phyloP scores from a whole-genome alignment of 106 monocot genomes.

The Acorus gramineus region DNA sequence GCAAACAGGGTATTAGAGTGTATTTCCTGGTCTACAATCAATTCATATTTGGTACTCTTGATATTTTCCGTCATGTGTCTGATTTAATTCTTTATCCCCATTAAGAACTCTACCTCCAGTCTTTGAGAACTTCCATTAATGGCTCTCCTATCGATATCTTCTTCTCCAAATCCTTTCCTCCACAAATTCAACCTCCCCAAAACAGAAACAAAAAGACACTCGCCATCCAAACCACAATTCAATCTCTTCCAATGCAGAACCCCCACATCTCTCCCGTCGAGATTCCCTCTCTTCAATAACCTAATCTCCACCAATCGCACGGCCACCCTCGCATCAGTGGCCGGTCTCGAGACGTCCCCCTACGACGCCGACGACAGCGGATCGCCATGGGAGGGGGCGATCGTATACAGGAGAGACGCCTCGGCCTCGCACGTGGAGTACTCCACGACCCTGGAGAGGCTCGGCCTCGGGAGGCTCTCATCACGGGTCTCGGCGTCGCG shows the following conservation, averaged over 20 bases:
- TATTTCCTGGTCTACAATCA: too few species aligned
- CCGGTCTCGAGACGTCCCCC: slow-evolving; percentile 12
- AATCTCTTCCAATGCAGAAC: background rate
- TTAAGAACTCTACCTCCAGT: background rate
- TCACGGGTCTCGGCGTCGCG: slow-evolving; percentile 38
- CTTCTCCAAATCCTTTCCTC: background rate
- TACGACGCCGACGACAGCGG: slow-evolving; percentile 10
- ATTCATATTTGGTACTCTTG: too few species aligned
- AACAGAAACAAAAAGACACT: too few species aligned
- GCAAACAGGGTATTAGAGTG: too few species aligned
- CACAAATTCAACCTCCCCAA: too few species aligned
- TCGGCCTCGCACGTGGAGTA: slow-evolving; percentile 69
- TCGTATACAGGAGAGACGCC: slow-evolving; percentile 77
- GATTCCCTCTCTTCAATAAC: background rate
- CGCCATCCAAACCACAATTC: background rate
- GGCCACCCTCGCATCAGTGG: slow-evolving; percentile 1
- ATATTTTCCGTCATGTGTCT: too few species aligned
- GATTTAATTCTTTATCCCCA: background rate
- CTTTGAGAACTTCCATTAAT: background rate
- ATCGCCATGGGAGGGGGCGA: slow-evolving; percentile 90
- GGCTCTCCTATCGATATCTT: slow-evolving; percentile 6
- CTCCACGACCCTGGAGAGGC: slow-evolving; percentile 69
- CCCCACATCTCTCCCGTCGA: background rate
- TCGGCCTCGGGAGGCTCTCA: slow-evolving; percentile 61
- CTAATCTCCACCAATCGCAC: background rate